These are phyloP conservation scores for Musa troglodytarum DNA, from an alignment of 176 grass and related monocot species.

Conservation along the genomic window DNA sequence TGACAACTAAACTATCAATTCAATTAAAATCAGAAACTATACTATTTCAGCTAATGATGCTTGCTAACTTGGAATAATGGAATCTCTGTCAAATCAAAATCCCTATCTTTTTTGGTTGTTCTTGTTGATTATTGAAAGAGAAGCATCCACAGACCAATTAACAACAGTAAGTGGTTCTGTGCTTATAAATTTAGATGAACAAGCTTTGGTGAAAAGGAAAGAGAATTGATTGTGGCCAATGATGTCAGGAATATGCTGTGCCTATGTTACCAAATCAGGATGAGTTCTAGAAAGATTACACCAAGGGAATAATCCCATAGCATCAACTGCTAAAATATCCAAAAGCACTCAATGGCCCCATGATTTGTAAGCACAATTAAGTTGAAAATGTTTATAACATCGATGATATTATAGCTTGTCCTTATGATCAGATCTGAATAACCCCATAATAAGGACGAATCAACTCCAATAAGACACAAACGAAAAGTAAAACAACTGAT, in stretches of 20 bases:
- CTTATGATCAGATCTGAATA: not conserved
- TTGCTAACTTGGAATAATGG: no score
- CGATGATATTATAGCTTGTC: not conserved
- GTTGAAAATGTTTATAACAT: no score
- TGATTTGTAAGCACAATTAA: no score
- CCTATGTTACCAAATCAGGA: not conserved
- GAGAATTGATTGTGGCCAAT: not conserved
- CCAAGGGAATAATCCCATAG: not conserved
- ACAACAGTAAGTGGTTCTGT: no score
- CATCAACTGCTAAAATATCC: not conserved
- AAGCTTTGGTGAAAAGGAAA: not conserved
- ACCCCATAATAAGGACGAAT: not conserved
- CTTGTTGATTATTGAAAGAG: no score
- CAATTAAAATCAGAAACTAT: not conserved
- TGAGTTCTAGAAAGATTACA: not conserved
- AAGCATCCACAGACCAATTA: no score
- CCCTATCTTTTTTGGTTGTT: no score
- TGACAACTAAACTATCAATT: not conserved
- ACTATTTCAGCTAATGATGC: not conserved
- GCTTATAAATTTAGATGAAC: not conserved
- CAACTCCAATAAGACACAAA: not conserved
- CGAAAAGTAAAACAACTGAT: not conserved
- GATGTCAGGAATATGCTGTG: not conserved
- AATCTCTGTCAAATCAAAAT: no score
- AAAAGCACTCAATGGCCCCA: no score